Evolutionary conservation across 2,329 filamentous ascomycete species (phyloP).

Genomic region (Albophoma yamanashiensis): DNA sequence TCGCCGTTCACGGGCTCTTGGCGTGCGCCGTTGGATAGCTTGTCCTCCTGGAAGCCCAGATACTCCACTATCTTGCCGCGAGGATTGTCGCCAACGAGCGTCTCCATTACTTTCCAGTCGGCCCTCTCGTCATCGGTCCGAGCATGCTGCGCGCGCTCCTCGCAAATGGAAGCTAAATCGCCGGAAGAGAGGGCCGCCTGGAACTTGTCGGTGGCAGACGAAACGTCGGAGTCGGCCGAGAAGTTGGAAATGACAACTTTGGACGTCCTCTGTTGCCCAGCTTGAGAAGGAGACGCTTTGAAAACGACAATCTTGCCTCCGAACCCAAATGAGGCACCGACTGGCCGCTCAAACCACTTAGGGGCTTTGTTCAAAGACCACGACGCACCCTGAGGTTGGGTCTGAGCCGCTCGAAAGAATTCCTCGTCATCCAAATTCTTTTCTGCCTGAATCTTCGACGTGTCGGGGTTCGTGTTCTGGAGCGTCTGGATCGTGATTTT

Average conservation of each 20-base stretch:
- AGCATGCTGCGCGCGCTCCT: slow-evolving; percentile 63
- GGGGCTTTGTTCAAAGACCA: slow-evolving; percentile 82
- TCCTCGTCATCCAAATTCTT: slow-evolving; percentile 78
- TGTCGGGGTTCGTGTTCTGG: slow-evolving; percentile 79
- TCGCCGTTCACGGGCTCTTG: slow-evolving; percentile 14
- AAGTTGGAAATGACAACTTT: slow-evolving; percentile 81
- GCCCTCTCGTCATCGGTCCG: slow-evolving; percentile 85
- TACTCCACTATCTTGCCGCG: slow-evolving; percentile 79
- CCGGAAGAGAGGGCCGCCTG: slow-evolving; percentile 72
- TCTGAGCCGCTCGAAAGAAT: slow-evolving; percentile 91
- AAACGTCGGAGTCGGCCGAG: slow-evolving; percentile 75
- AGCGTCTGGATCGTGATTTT: slow-evolving; percentile 91
- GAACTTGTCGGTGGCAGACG: slow-evolving; percentile 76
- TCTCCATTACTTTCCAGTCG: slow-evolving; percentile 92
- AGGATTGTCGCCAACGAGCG: slow-evolving; percentile 75
- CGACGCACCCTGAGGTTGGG: slow-evolving; percentile 78
- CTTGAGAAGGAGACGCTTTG: slow-evolving; percentile 43
- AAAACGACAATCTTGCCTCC: slow-evolving; percentile 84
- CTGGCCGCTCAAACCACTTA: slow-evolving; percentile 79
- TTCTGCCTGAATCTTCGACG: slow-evolving; percentile 55
- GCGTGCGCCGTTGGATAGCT: slow-evolving; percentile 38
- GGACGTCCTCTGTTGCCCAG: slow-evolving; percentile 58
- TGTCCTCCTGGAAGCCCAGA: slow-evolving; percentile 70
- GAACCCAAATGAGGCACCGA: slow-evolving; percentile 86
- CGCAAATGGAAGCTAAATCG: slow-evolving; percentile 68